Base-by-base conservation (phyloP, 148 eudicot species). In the Spergularia bocconei region DNA sequence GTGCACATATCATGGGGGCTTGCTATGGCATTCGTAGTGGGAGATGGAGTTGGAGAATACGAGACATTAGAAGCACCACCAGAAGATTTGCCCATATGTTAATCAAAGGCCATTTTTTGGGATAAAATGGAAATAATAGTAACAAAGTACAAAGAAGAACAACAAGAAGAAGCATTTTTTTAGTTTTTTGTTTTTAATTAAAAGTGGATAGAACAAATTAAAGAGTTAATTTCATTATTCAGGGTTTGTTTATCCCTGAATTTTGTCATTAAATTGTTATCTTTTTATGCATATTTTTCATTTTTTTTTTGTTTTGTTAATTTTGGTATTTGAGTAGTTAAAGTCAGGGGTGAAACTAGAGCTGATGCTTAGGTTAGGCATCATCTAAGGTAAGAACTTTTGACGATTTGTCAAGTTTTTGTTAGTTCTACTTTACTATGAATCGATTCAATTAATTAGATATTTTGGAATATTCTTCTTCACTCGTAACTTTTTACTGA, bases 1-100 rank as follows among this genome's bases (percentile, higher is more conserved):
- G 93, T 86, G 53, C 97, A 91, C 76, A 91, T 91, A 41, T 68
- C 80, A 3, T 91, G 97, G 97, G 97, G 97, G 17, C 69, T 91
- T 51, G 97, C 97, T 4, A 89, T 84, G 91, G 90, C 87, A 0
- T 91, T 91, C 67, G 0, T 91, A 4, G 97, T 91, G 1, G 97
- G 89, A 39, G 86, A 91, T 38, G 97, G 97, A 20, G 70, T 83
- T 29, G 91, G 93, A 17, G 81, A 84, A 74, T 50, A 83, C 69
- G 81, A 91, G 81, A 63, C 85, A 10, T 62, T 91, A 69, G 82
- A 89, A 77, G 57, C 80, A 13, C 87, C 97, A 47, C 97, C 97
- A 0, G 65, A 55, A 47, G 97, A 91, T 80, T 75, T 87, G 14
- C 97, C 97, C 0, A 21, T 84, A 2, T 91, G 97, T 63, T 91